phyloP scores from a whole-genome alignment of 2,329 filamentous ascomycete genomes.

The Fusarium praegraminearum region DNA sequence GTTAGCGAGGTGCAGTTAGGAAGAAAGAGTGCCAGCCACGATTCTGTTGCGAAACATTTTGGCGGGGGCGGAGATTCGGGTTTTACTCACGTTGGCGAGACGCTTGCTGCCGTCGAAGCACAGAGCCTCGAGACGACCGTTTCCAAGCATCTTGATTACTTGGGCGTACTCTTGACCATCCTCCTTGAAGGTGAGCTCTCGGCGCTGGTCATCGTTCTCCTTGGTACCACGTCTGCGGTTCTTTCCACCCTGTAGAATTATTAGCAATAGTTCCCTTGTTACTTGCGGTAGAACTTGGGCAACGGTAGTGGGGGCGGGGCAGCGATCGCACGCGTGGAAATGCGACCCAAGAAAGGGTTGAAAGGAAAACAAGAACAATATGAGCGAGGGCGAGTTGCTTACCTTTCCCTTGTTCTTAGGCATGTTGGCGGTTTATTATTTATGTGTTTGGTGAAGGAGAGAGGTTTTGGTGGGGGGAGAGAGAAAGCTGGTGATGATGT shows the following conservation, averaged over 20 bases:
- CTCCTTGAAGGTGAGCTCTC: constrained; percentile 98
- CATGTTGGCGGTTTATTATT: constrained; percentile 67
- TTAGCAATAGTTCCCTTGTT: constrained; percentile 36
- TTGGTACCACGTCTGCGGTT: constrained; percentile 99
- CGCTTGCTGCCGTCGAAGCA: constrained; percentile 86
- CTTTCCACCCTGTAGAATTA: constrained; percentile 83
- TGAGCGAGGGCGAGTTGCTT: constrained; percentile 50
- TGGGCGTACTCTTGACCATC: constrained; percentile 80
- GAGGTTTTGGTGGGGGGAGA: constrained; percentile 11
- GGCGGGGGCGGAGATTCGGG: constrained; percentile 3
- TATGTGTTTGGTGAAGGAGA: constrained; percentile 19
- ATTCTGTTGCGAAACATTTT: background rate
- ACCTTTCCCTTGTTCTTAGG: constrained; percentile 99
- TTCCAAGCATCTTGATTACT: constrained; percentile 90
- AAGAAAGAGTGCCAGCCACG: background rate
- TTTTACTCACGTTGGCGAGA: constrained; percentile 55
- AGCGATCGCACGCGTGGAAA: constrained; percentile 32
- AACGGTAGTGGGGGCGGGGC: constrained; percentile 50
- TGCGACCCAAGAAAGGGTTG: constrained; percentile 5
- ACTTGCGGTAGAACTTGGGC: constrained; percentile 27
- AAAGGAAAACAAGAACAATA: background rate
- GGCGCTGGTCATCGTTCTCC: constrained; percentile 99
- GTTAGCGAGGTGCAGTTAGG: constrained; percentile 66
- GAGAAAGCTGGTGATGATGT: constrained; percentile 40
- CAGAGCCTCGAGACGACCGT: constrained; percentile 89